These are phyloP conservation scores for Phylloporus arenicola DNA, from an alignment of 768 basidiomycete species.

Conservation along the genomic window DNA sequence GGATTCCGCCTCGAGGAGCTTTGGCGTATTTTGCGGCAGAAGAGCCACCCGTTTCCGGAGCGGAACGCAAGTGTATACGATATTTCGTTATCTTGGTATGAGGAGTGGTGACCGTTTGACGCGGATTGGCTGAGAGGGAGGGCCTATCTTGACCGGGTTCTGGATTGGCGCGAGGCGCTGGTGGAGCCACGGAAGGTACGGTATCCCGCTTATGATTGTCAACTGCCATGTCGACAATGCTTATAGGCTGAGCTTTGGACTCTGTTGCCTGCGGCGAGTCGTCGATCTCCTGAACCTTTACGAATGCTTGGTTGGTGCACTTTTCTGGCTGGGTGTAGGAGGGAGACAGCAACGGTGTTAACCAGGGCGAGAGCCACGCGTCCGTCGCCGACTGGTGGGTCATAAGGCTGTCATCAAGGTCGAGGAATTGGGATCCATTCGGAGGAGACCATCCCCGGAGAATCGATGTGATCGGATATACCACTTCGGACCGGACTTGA, in stretches of 20 bases:
- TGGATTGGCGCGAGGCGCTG: background rate
- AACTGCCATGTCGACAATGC: background rate
- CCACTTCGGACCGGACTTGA: background rate
- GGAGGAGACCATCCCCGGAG: constrained; percentile 27
- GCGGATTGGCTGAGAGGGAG: background rate
- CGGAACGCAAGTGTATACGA: background rate
- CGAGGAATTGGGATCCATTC: constrained; percentile 21
- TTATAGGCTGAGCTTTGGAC: background rate
- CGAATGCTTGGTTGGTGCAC: background rate
- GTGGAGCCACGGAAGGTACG: background rate
- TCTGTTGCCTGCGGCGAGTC: background rate
- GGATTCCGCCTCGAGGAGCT: constrained; percentile 28
- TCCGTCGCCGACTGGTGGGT: constrained; percentile 1
- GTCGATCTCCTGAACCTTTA: background rate
- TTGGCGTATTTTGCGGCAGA: constrained; percentile 5
- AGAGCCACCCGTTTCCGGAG: background rate
- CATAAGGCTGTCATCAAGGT: constrained; percentile 18
- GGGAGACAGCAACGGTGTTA: background rate
- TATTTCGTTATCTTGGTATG: constrained; percentile 3
- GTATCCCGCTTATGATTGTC: background rate
- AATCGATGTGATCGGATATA: background rate
- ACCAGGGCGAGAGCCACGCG: constrained; percentile 5
- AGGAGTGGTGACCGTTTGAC: background rate
- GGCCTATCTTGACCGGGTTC: constrained; percentile 2
- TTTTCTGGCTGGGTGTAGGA: background rate